Conservation (phyloP, 805 yeast species). For the Suhomyces faveliae region DNA sequence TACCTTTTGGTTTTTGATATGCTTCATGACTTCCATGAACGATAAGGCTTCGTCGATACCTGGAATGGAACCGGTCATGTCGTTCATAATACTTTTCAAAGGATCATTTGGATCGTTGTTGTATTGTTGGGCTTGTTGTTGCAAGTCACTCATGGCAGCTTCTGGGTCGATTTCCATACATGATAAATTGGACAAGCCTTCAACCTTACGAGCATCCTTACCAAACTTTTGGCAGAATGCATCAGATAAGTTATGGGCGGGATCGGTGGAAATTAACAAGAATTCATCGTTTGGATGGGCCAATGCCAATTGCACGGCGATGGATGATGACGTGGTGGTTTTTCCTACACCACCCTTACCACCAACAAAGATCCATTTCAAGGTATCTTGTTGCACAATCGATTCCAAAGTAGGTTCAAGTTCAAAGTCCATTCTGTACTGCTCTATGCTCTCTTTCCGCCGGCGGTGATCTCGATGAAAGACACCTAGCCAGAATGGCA, state of each 20-base stretch:
- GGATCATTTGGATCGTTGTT: slow-evolving; percentile 60
- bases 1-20: slow-evolving; percentile 72
- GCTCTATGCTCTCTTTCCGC: neutral
- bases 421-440: slow-evolving; percentile 49
- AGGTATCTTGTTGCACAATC: slow-evolving; percentile 57
- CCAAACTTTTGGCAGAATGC: slow-evolving; percentile 98
- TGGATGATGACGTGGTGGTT: slow-evolving; percentile 94
- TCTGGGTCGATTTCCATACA: slow-evolving; percentile 99
- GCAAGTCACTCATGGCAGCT: slow-evolving; percentile 86
- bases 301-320: slow-evolving; percentile 90
- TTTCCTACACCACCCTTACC: slow-evolving; percentile 99
- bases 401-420: slow-evolving; percentile 73
- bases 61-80: slow-evolving; percentile 91
- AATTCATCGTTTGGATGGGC: slow-evolving; percentile 78
- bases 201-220: slow-evolving; percentile 91
- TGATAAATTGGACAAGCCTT: slow-evolving; percentile 81
- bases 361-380: slow-evolving; percentile 97
- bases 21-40: slow-evolving; percentile 96
- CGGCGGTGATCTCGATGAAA: neutral
- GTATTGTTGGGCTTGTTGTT: slow-evolving; percentile 55
- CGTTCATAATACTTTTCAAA: slow-evolving; percentile 75
- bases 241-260: slow-evolving; percentile 96
- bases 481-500: neutral
- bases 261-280: slow-evolving; percentile 91
- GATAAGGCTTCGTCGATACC: slow-evolving; percentile 98